A percentile compares a stretch with the other conserved stretches of the same genome.
phyloP scores from a whole-genome alignment of 805 yeast genomes.

The Tanozyma kutaoensis region DNA sequence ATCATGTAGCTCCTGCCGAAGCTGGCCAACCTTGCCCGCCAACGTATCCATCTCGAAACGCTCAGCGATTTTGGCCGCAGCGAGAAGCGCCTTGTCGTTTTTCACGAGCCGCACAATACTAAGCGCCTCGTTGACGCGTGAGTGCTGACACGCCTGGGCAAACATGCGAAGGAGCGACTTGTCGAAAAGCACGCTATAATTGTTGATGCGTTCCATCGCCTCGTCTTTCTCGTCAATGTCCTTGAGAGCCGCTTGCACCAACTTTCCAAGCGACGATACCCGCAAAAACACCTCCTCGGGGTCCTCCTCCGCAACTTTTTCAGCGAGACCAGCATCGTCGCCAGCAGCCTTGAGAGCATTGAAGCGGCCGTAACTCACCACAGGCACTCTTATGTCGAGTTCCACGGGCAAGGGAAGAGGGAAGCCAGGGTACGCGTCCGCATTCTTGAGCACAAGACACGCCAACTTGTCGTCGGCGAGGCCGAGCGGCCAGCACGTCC shows the following conservation, averaged over 20 bases:
- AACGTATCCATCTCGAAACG: constrained; percentile 30
- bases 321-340: constrained; percentile 13
- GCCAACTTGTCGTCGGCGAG: constrained; percentile 54
- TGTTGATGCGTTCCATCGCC: constrained; percentile 35
- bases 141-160: constrained; percentile 59
- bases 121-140: constrained; percentile 51
- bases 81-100: constrained; percentile 67
- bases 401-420: constrained; percentile 83
- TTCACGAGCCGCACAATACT: constrained; percentile 57
- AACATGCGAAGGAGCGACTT: constrained; percentile 66
- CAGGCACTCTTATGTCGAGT: constrained; percentile 57
- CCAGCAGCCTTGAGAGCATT: constrained; percentile 12
- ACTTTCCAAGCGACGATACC: constrained; percentile 45
- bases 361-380: constrained; percentile 18
- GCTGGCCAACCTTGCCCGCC: constrained; percentile 21
- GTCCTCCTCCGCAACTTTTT: constrained; percentile 13
- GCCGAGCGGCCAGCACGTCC: constrained; percentile 84
- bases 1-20: constrained; percentile 21
- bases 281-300: constrained; percentile 56
- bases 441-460: constrained; percentile 64
- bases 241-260: constrained; percentile 39
- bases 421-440: constrained; percentile 52
- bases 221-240: constrained; percentile 23
- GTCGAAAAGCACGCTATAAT: constrained; percentile 50
- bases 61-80: constrained; percentile 77